phyloP scores from a whole-genome alignment of 306 rosid species.

The Erythrophleum fordii region DNA sequence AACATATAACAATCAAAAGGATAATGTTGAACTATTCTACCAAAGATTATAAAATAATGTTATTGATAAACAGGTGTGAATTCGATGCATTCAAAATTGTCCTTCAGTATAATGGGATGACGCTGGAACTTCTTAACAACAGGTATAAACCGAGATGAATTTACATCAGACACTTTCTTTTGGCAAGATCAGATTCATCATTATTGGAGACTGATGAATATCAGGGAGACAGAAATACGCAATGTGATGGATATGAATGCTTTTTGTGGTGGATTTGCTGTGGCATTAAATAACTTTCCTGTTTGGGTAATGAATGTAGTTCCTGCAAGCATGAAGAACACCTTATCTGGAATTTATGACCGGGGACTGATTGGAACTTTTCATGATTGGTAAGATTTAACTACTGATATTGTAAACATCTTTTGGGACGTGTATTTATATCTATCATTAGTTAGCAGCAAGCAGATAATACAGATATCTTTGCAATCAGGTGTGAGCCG shows the following conservation, averaged over 20 bases:
- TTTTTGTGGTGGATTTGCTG: conserved; percentile 80
- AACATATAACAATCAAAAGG: background rate
- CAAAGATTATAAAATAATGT: background rate
- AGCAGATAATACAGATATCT: conserved; percentile 40
- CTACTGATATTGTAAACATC: background rate
- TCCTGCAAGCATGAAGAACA: conserved; percentile 74
- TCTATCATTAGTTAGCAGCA: conserved; percentile 5
- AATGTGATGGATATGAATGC: conserved; percentile 97
- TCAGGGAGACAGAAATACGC: conserved; percentile 64
- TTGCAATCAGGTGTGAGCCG: conserved; percentile 78
- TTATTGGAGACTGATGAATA: conserved; percentile 81
- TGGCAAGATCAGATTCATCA: conserved; percentile 76
- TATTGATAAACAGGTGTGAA: conserved; percentile 11
- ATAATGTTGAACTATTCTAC: background rate
- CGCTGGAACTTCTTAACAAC: conserved; percentile 33
- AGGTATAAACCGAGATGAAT: conserved; percentile 73
- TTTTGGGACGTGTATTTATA: background rate
- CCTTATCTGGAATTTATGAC: conserved; percentile 81
- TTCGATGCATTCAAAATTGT: conserved; percentile 9
- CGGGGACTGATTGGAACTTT: conserved; percentile 81
- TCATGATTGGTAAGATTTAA: conserved; percentile 79
- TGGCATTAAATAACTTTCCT: conserved; percentile 62
- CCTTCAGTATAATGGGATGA: conserved; percentile 35
- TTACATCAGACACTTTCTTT: conserved; percentile 59
- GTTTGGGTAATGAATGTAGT: conserved; percentile 91